Base-by-base conservation (phyloP, 1,139 yeast genomes). In the Ogataea hybrid region DNA sequence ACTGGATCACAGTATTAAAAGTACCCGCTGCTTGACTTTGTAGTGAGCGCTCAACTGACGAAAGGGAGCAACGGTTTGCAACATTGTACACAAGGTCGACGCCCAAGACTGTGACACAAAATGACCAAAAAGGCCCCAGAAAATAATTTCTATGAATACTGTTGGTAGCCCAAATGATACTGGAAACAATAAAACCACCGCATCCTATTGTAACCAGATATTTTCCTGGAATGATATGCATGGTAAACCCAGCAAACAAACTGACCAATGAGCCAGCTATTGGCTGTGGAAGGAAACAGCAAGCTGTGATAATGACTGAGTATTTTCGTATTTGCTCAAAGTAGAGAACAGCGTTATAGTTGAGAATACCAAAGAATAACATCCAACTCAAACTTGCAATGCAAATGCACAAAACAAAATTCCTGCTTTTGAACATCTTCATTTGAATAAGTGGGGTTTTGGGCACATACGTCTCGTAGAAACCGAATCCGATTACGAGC, bases 11-110 rank as follows among this genome's bases (percentile, higher is more conserved):
- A 2, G 74, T 71, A 47, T 71, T 70, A 49, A 71, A 70, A 4
- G 71, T 62, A 4, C 75, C 75, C 2, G 73, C 72, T 2, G 75
- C 75, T 9, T 73, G 58, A 30, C 71, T 64, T 43, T 70, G 74
- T 28, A 66, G 50, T 4, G 57, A 47, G 30, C 54, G 56, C 27
- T 64, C 63, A 12, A 71, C 73, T 0, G 72, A 60, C 4, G 69
- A 63, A 23, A 70, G 55, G 1, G 74, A 60, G 31, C 67, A 64
- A 51, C 70, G 56, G 43, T 69, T 71, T 21, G 67, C 62, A 15
- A 71, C 69, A 47, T 71, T 71, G 50, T 69, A 71, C 11, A 67
- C 59, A 10, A 71, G 47, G 50, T 71, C 77, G 0, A 74, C 75
- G 2, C 76, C 77, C n/a, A 70, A 39, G 28, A 69, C 74, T 0